Percentiles rank a stretch among this genome's conserved stretches.
Conservation (phyloP, 2,329 filamentous ascomycete species). For the Penicillium frequentans region DNA sequence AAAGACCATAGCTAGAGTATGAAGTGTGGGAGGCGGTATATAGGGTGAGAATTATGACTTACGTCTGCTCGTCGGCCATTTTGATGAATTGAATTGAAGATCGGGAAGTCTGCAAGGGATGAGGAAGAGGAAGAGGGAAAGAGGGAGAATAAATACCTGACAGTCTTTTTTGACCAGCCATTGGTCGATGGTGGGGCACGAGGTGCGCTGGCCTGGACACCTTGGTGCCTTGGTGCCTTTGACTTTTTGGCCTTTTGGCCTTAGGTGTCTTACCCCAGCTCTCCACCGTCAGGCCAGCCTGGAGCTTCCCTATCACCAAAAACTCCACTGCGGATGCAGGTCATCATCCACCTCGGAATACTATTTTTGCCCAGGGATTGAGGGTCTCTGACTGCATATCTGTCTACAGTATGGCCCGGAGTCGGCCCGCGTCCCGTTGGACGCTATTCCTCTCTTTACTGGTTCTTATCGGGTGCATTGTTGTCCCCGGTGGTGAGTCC, state of each 20-base stretch:
- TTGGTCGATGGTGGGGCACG: constrained; percentile 25
- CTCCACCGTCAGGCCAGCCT: constrained; percentile 35
- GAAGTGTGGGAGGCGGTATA: constrained; percentile 8
- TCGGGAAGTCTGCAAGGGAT: constrained; percentile 23
- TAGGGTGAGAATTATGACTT: constrained; percentile 43
- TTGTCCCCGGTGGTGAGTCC: constrained; percentile 64
- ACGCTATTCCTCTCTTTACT: constrained; percentile 63
- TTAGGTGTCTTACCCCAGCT: constrained; percentile 32
- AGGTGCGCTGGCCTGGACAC: constrained; percentile 8
- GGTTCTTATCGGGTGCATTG: constrained; percentile 58
- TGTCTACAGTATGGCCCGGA: constrained; percentile 51
- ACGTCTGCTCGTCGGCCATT: constrained; percentile 89
- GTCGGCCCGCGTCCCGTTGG: constrained; percentile 61
- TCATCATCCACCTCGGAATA: constrained; percentile 21
- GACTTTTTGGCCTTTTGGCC: constrained; percentile 12
- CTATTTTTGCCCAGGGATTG: constrained; percentile 28
- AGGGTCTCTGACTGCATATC: constrained; percentile 34
- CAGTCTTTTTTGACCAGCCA: constrained; percentile 42
- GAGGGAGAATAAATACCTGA: constrained; percentile 28
- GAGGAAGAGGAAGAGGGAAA: constrained; percentile 15
- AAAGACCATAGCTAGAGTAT: constrained; percentile 6
- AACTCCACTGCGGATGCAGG: constrained; percentile 30
- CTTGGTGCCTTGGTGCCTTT: constrained; percentile 3
- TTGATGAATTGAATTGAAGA: constrained; percentile 42
- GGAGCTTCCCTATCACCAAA: constrained; percentile 25